These are phyloP conservation scores for Pelargonium australe DNA, from an alignment of 441 rosid genomes.

Conservation along the genomic window DNA sequence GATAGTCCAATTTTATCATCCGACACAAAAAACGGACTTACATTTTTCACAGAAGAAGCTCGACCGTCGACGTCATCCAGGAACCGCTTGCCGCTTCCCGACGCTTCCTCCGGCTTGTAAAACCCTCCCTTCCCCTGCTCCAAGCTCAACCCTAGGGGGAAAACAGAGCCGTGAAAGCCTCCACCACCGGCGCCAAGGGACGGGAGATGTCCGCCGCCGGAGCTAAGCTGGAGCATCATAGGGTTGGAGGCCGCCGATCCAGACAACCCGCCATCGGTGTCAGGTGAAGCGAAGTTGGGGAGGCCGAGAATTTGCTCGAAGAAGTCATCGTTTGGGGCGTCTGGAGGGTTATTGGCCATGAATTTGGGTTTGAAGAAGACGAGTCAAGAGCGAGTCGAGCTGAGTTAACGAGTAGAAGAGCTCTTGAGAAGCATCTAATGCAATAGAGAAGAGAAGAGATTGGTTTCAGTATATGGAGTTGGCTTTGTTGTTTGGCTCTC, in stretches of 20 bases:
- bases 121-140: constrained; percentile 89
- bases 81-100: constrained; percentile 71
- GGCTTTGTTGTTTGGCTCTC: not conserved
- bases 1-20: not conserved
- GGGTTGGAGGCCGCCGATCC: constrained; percentile 38
- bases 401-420: constrained; percentile 11
- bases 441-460: constrained; percentile 6
- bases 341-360: constrained; percentile 58
- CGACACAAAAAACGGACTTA: constrained; percentile 30
- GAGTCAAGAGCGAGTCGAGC: constrained; percentile 14
- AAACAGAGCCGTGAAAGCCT: constrained; percentile 61
- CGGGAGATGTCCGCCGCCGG: constrained; percentile 59
- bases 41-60: constrained; percentile 55
- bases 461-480: not conserved
- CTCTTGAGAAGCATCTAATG: constrained; percentile 28
- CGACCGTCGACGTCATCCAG: constrained; percentile 49
- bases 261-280: constrained; percentile 25
- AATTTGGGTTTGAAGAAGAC: constrained; percentile 11
- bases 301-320: constrained; percentile 79
- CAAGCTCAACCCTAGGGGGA: constrained; percentile 82
- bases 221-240: constrained; percentile 81
- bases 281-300: constrained; percentile 49
- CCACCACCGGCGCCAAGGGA: constrained; percentile 34
- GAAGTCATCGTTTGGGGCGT: constrained; percentile 71
- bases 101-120: constrained; percentile 63